Evolutionary conservation across 2,329 filamentous ascomycete species (phyloP), one percentile per base, ranked within the genome.

Genomic region (Ophiostoma populinum): DNA sequence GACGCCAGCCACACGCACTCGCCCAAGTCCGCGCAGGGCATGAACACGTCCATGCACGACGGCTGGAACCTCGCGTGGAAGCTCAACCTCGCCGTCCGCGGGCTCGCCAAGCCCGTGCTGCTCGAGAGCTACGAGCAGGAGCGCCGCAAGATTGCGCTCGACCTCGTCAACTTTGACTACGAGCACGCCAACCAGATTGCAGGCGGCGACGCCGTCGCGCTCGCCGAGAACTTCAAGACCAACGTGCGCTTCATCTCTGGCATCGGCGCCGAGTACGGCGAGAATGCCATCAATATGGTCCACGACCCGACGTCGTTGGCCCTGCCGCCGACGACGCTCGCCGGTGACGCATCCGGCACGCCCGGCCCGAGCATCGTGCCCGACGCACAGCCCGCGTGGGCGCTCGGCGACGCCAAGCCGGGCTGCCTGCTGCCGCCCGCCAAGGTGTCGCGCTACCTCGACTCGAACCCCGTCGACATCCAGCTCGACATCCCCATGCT

Each of bases 401-500:
- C 41, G 12, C 38, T 43, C 34, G 43, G 43, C 34, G 43, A 64
- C 18, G 62, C 63, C 31, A 62, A 60, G 41, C 65, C 65, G 4
- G 67, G 67, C 7, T 67, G 63, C 33, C 56, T 68, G 16, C 59
- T 80, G 18, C 66, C 73, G 3, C 79, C 79, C 3, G 74, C 74
- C 26, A 78, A 71, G 52, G 77, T 76, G 13, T 79, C 75, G 1
- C 67, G 80, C 19, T 83, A 77, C 49, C 67, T 83, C 34, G 80
- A 86, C 52, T 74, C 78, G 4, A 86, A 85, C 46, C 79, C 79
- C 0, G 70, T 86, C 27, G 75, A 85, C 45, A 58, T 85, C 19
- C 77, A 86, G 49, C 68, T 82, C 6, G 80, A 85, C 47, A 80
- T 85, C 29, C 80, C 80, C 2, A 68, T 82, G 53, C 59, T 85